Evolutionary conservation across 1,284 basidiomycete genomes (phyloP).

Genomic region (Heterobasidion irregulare): DNA sequence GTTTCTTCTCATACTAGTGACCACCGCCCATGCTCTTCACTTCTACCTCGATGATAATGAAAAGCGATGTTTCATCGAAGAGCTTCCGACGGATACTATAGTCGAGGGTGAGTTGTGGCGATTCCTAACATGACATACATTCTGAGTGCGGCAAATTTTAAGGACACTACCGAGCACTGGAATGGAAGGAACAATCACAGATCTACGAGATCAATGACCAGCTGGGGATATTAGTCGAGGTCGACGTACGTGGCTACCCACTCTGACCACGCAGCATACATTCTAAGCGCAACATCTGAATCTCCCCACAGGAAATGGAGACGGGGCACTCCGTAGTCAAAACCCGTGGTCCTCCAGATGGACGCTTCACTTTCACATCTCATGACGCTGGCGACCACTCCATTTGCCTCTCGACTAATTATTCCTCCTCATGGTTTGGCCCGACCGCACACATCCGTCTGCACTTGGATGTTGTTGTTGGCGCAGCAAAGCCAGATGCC

Average conservation of each 20-base stretch:
- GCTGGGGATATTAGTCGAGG: constrained; percentile 85
- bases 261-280: neutral
- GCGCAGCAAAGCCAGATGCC: constrained; percentile 73
- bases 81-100: constrained; percentile 93
- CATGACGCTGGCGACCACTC: constrained; percentile 96
- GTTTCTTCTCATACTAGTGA: constrained; percentile 30
- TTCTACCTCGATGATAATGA: constrained; percentile 92
- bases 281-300: neutral
- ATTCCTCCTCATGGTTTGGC: constrained; percentile 73
- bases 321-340: constrained; percentile 73
- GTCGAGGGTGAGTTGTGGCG: constrained; percentile 70
- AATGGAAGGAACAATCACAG: constrained; percentile 77
- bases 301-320: constrained; percentile 59
- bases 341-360: constrained; percentile 83
- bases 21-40: constrained; percentile 63
- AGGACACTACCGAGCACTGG: constrained; percentile 91
- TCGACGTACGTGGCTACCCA: constrained; percentile 56
- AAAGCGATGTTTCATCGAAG: constrained; percentile 93
- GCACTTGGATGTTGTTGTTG: constrained; percentile 91
- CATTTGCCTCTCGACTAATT: constrained; percentile 90
- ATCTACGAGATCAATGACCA: constrained; percentile 68
- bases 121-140: neutral
- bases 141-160: neutral
- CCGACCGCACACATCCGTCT: constrained; percentile 85
- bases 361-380: constrained; percentile 95